phyloP scores from a whole-genome alignment of 2,329 filamentous ascomycete genomes.

The Chlorencoelia australis region DNA sequence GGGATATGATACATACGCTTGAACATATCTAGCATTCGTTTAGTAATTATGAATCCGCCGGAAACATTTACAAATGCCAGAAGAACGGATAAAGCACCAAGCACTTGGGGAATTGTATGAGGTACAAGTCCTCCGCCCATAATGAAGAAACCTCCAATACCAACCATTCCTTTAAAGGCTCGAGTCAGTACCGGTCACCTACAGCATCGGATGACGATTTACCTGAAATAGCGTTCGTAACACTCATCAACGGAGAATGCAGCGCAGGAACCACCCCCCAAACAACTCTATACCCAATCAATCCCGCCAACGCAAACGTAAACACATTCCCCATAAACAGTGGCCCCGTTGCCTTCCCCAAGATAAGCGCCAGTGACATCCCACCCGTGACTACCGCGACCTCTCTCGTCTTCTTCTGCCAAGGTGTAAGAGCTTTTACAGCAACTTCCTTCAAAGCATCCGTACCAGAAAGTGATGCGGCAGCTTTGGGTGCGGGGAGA shows the following conservation, averaged over 20 bases:
- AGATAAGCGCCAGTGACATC: constrained; percentile 63
- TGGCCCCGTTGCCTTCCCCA: constrained; percentile 73
- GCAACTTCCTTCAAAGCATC: constrained; percentile 40
- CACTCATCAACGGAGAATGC: constrained; percentile 84
- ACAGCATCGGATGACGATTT: constrained; percentile 11
- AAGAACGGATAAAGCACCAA: constrained; percentile 72
- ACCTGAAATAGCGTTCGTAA: constrained; percentile 85
- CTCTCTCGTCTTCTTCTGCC: constrained; percentile 69
- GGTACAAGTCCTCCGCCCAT: constrained; percentile 74
- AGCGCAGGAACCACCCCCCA: constrained; percentile 79
- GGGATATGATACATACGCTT: constrained; percentile 41
- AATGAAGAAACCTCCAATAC: constrained; percentile 78
- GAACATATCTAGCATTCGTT: constrained; percentile 91
- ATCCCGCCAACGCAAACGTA: constrained; percentile 70
- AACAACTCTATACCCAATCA: constrained; percentile 81
- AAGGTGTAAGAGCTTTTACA: constrained; percentile 67
- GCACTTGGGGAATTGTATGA: constrained; percentile 65
- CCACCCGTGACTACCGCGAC: constrained; percentile 65
- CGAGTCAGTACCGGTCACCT: constrained; percentile 15
- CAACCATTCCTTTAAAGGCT: constrained; percentile 59
- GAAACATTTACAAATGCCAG: constrained; percentile 83
- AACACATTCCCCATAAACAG: constrained; percentile 84
- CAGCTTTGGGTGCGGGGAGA: constrained; percentile 40
- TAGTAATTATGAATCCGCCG: constrained; percentile 84
- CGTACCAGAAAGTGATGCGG: constrained; percentile 38